These are phyloP conservation scores for Pascua sp. DNA, from an alignment of 1,284 basidiomycete species.

Conservation along the genomic window DNA sequence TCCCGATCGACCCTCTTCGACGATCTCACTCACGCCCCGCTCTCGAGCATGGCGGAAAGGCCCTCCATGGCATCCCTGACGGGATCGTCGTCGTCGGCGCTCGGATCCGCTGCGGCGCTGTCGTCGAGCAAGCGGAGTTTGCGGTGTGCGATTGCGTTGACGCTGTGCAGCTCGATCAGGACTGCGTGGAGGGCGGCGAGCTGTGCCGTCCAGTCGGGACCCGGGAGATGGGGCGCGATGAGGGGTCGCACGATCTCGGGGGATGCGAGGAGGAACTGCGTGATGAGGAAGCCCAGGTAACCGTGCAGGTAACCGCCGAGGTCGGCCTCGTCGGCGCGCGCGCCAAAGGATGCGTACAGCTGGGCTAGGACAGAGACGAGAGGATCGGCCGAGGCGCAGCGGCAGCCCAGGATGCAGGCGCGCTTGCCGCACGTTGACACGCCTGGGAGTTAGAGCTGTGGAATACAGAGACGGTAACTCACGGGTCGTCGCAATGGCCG, in stretches of 20 bases:
- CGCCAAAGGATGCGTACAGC: conserved; percentile 5
- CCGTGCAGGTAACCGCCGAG: conserved; percentile 1
- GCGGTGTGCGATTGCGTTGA: neutral
- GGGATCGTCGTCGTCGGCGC: too few species aligned
- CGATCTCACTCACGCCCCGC: too few species aligned
- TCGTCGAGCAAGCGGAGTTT: too few species aligned
- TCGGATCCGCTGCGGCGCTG: too few species aligned
- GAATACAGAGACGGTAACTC: neutral
- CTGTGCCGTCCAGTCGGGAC: neutral
- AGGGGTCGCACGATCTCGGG: neutral
- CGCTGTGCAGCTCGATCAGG: conserved; percentile 1
- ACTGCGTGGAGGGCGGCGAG: neutral
- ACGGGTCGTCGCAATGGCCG: conserved; percentile 1
- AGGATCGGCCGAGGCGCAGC: conserved; percentile 1
- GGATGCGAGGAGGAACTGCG: conserved; percentile 1
- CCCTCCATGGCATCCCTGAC: too few species aligned
- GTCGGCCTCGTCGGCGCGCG: neutral
- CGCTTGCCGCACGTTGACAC: conserved; percentile 12
- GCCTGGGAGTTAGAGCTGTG: conserved; percentile 4
- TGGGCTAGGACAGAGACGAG: conserved; percentile 2
- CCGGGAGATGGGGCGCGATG: conserved; percentile 4
- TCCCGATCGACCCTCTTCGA: too few species aligned
- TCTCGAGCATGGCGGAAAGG: too few species aligned
- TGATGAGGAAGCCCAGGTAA: conserved; percentile 13
- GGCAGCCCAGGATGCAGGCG: conserved; percentile 7